Base-by-base conservation (phyloP, 1,284 basidiomycete genomes). In the Boletus calvinii region DNA sequence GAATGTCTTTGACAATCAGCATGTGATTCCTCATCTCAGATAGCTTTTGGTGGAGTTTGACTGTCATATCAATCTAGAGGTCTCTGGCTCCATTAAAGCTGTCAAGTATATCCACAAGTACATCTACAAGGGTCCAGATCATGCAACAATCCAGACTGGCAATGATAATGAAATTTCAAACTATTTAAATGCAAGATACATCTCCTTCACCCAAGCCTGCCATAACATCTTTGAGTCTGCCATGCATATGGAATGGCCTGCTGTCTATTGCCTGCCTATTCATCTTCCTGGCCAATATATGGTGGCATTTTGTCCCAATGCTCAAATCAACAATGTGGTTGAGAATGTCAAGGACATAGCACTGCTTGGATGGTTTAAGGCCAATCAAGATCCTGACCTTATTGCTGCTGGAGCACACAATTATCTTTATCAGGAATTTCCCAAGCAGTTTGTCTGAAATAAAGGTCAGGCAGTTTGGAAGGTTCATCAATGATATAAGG, bases 31-130 rank as follows among this genome's bases (percentile, higher is more conserved):
- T 29, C 45, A 58, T 50, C 32, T 40, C 11, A 58, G 45, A 24
- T 20, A 54, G 2, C 22, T 57, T 0, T 15, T 55, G 41, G 53
- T 54, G 1, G 0, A 67, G 15, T 77, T 68, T 43, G 37, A 70
- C 22, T 78, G 77, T 49, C 79, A 83, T 55, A 77, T 81, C 53
- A 81, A 83, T 55, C 58, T 77, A 0, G 70, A 75, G 44, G 71
- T 46, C 41, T 61, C 55, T 39, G 57, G 41, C 0, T 60, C 59
- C 0, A 56, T 75, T 42, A 63, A 61, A 22, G 58, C 69, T 1
- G 52, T 74, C 55, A 75, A 75, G 40, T 78, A 77, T 26, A 65
- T 75, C 5, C 62, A 67, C 62, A 78, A 78, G 40, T 77, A 77
- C 47, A 66, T 77, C 15, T 69, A 74, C 56, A 78, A 78, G 54